These are phyloP conservation scores for Lentinula aciculospora DNA, from an alignment of 768 basidiomycete genomes.

Conservation along the genomic window DNA sequence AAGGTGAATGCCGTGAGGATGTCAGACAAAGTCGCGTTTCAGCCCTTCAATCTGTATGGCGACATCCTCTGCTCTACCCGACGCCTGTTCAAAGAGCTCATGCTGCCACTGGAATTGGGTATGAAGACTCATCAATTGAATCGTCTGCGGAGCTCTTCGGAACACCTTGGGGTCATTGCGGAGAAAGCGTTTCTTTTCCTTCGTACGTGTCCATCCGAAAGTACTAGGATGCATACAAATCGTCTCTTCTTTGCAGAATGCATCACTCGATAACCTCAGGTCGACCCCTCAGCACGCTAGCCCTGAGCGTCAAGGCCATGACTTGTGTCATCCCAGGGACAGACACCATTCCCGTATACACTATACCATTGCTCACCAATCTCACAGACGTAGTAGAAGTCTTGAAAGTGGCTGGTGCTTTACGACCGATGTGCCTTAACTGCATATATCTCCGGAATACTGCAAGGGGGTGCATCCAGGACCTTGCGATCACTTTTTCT, in stretches of 20 bases:
- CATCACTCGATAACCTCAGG: slow-evolving; percentile 1
- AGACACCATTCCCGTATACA: slow-evolving; percentile 6
- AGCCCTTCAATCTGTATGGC: slow-evolving; percentile 4
- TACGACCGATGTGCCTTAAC: slow-evolving; percentile 11
- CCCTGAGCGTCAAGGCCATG: slow-evolving; percentile 12
- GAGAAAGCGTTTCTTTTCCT: slow-evolving; percentile 8
- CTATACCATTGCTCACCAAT: slow-evolving; percentile 1
- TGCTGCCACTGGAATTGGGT: slow-evolving; percentile 4
- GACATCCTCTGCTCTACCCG: slow-evolving; percentile 1
- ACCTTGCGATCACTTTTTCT: slow-evolving; percentile 1
- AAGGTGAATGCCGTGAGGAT: slow-evolving; percentile 7
- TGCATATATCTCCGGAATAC: slow-evolving; percentile 6
- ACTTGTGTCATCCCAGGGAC: slow-evolving; percentile 9
- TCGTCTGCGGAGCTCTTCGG: slow-evolving; percentile 10
- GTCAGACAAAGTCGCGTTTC: neutral
- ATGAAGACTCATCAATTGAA: neutral
- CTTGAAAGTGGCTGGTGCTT: slow-evolving; percentile 6
- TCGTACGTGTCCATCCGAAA: slow-evolving; percentile 6
- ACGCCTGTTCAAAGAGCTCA: slow-evolving; percentile 10
- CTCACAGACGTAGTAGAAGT: slow-evolving; percentile 5
- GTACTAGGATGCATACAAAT: neutral
- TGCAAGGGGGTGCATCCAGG: slow-evolving; percentile 1
- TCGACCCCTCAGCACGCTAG: slow-evolving; percentile 7
- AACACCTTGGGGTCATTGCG: slow-evolving; percentile 12
- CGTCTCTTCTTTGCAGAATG: neutral